Percentiles rank a stretch among this genome's conserved stretches.
Evolutionary conservation across 257 asterid genomes (phyloP).

Genomic region (Penstemon eatonii): DNA sequence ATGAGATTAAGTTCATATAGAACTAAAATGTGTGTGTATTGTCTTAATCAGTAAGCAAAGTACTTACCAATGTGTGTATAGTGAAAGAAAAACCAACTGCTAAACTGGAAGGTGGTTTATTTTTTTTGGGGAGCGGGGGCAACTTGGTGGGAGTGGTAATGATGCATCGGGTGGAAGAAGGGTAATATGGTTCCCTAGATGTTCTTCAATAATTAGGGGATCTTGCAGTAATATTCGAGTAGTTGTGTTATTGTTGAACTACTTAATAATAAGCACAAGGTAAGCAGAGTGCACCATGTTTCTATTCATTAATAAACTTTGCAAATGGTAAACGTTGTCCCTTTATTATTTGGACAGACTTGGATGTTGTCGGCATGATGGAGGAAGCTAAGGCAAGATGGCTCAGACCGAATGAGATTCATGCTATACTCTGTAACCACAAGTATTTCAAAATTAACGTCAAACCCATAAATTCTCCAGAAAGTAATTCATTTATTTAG

Average conservation of each 20-base stretch:
- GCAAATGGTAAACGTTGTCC: constrained; percentile 16
- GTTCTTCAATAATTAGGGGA: background rate
- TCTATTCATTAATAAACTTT: constrained; percentile 7
- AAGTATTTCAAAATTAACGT: constrained; percentile 69
- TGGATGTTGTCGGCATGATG: constrained; percentile 63
- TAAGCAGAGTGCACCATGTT: constrained; percentile 3
- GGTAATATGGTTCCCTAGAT: background rate
- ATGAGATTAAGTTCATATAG: no score
- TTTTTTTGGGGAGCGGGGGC: no score
- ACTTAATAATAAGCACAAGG: background rate
- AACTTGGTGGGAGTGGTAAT: no score
- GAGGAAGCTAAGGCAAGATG: constrained; percentile 88
- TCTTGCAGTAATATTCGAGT: constrained; percentile 15
- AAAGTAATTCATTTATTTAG: constrained; percentile 51
- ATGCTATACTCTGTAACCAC: constrained; percentile 82
- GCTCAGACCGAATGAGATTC: constrained; percentile 96
- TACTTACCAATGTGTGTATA: background rate
- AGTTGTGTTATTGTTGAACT: constrained; percentile 3
- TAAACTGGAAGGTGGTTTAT: background rate
- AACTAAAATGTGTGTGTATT: no score
- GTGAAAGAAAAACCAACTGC: no score
- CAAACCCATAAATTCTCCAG: constrained; percentile 85
- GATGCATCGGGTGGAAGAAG: no score
- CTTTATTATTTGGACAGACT: constrained; percentile 55
- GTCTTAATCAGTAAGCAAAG: no score